These are phyloP conservation scores for Fusarium papillatum DNA, from an alignment of 2,329 filamentous ascomycete genomes.

Conservation along the genomic window DNA sequence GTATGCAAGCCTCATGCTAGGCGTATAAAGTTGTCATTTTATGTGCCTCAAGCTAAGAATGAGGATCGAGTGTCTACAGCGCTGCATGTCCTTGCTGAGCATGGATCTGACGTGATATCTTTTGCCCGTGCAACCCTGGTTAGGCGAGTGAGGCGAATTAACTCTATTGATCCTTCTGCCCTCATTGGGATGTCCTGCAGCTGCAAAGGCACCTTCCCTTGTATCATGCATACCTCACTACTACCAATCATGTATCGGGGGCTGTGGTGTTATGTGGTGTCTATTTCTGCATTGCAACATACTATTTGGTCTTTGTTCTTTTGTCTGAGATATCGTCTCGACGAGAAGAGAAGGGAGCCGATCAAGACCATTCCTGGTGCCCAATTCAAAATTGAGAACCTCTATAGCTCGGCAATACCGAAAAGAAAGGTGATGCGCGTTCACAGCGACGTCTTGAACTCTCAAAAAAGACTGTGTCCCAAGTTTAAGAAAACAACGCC, in stretches of 20 bases:
- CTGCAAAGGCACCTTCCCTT: neutral
- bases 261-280: too few relatives aligned
- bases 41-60: neutral
- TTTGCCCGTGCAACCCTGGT: neutral
- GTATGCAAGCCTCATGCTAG: neutral
- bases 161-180: neutral
- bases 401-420: too few relatives aligned
- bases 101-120: neutral
- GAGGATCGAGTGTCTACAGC: neutral
- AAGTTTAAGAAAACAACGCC: neutral
- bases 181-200: neutral
- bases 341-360: neutral
- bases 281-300: too few relatives aligned
- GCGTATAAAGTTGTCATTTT: neutral
- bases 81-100: neutral
- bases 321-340: neutral
- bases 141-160: neutral
- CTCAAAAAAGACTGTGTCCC: neutral
- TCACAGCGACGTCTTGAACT: neutral
- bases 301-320: neutral
- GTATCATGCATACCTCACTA: neutral
- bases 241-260: neutral
- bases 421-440: rapidly evolving
- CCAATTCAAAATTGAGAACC: too few relatives aligned
- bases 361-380: too few relatives aligned